phyloP scores from a whole-genome alignment of 495 filamentous ascomycete genomes.

The Penicillium arizonense region DNA sequence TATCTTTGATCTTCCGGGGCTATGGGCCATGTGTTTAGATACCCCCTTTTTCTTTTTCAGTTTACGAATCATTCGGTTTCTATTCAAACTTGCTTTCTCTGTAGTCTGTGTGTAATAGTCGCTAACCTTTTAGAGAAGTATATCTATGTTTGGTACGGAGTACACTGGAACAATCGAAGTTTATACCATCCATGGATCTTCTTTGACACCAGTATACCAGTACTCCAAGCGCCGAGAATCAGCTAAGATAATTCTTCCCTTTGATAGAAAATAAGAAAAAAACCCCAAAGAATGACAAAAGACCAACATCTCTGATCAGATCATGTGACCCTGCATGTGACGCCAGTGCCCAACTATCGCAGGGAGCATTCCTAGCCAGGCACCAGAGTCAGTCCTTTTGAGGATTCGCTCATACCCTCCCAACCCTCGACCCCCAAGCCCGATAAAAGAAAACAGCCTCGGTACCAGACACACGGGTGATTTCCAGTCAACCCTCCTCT shows the following conservation, averaged over 20 bases:
- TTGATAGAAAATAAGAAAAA: no score
- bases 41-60: constrained; percentile 19
- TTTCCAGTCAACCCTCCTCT: background rate
- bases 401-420: background rate
- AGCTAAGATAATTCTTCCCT: no score
- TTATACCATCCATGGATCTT: no score
- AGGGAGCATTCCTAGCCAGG: background rate
- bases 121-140: background rate
- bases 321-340: constrained; percentile 13
- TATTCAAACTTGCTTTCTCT: background rate
- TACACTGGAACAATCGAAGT: no score
- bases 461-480: background rate
- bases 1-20: constrained; percentile 3
- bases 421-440: background rate
- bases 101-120: no score
- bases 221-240: no score
- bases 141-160: background rate
- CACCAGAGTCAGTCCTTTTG: constrained; percentile 2
- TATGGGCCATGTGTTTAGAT: constrained; percentile 27
- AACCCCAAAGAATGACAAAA: no score
- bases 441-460: no score
- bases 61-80: background rate
- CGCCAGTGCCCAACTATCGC: constrained; percentile 3
- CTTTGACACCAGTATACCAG: no score
- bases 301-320: background rate